Percentiles rank a stretch among this genome's conserved stretches.
phyloP scores from a whole-genome alignment of 495 filamentous ascomycete species.

The Hyaloscypha bicolor region DNA sequence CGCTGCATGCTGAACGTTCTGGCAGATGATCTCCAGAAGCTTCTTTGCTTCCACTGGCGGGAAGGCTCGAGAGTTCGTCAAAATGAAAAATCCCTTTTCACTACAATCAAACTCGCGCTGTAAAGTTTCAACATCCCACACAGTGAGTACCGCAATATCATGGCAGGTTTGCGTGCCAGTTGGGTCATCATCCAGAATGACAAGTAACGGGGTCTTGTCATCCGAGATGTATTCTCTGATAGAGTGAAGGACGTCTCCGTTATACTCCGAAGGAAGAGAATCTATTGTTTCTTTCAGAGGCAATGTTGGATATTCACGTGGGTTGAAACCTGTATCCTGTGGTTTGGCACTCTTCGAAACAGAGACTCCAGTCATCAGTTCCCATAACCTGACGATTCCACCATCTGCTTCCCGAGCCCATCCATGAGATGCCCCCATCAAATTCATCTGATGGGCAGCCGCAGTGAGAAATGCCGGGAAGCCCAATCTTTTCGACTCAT shows the following conservation, averaged over 20 bases:
- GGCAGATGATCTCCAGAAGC: slow-evolving; percentile 49
- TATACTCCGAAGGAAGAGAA: slow-evolving; percentile 8
- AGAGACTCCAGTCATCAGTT: slow-evolving; percentile 17
- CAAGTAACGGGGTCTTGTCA: slow-evolving; percentile 35
- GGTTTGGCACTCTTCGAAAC: slow-evolving; percentile 6
- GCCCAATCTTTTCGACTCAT: slow-evolving; percentile 14
- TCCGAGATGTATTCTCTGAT: slow-evolving; percentile 9
- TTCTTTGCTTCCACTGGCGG: slow-evolving; percentile 43
- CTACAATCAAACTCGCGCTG: slow-evolving; percentile 41
- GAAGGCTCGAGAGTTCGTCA: slow-evolving; percentile 58
- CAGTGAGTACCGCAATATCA: slow-evolving; percentile 56
- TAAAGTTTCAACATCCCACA: slow-evolving; percentile 49
- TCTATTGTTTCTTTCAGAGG: slow-evolving; percentile 2
- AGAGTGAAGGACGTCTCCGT: neutral
- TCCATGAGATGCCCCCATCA: slow-evolving; percentile 18
- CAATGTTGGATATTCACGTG: slow-evolving; percentile 14
- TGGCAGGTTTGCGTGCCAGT: slow-evolving; percentile 62
- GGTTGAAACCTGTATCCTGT: slow-evolving; percentile 1
- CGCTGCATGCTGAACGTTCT: slow-evolving; percentile 47
- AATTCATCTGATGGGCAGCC: slow-evolving; percentile 14
- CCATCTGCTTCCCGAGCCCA: slow-evolving; percentile 17
- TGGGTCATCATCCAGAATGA: slow-evolving; percentile 58
- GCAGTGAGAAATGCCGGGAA: slow-evolving; percentile 12
- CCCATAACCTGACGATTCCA: slow-evolving; percentile 19
- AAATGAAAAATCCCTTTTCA: slow-evolving; percentile 53